Evolutionary conservation across 1,284 basidiomycete genomes (phyloP).

Genomic region (Malassezia globosa): DNA sequence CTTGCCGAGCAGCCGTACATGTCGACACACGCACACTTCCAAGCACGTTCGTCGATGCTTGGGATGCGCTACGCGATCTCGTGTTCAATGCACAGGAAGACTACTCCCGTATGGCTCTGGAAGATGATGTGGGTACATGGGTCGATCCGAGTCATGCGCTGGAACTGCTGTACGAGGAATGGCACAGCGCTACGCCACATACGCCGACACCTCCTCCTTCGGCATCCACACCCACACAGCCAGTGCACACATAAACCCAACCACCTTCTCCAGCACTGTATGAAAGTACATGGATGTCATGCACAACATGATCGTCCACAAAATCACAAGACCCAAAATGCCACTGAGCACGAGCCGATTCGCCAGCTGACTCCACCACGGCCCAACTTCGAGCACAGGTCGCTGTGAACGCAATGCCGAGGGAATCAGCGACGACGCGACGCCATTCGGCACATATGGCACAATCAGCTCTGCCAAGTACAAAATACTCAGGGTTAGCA

Average conservation of each 20-base stretch:
- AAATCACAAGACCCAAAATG: conserved; percentile 53
- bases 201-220: conserved; percentile 12
- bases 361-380: background rate
- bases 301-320: conserved; percentile 65
- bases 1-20: background rate
- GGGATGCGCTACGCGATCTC: conserved; percentile 37
- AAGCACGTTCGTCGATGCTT: conserved; percentile 23
- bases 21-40: background rate
- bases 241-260: conserved; percentile 55
- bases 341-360: conserved; percentile 17
- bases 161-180: background rate
- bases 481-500: conserved; percentile 70
- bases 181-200: conserved; percentile 5
- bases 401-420: conserved; percentile 8
- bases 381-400: conserved; percentile 15
- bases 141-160: conserved; percentile 9
- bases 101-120: conserved; percentile 2
- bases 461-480: conserved; percentile 67
- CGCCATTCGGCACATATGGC: conserved; percentile 47
- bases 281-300: conserved; percentile 87
- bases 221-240: conserved; percentile 32
- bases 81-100: conserved; percentile 17
- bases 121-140: conserved; percentile 10
- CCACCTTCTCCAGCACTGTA: conserved; percentile 70
- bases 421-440: conserved; percentile 8